Evolutionary conservation across 2,329 filamentous ascomycete species (phyloP).

Genomic region (Fusarium domesticum): DNA sequence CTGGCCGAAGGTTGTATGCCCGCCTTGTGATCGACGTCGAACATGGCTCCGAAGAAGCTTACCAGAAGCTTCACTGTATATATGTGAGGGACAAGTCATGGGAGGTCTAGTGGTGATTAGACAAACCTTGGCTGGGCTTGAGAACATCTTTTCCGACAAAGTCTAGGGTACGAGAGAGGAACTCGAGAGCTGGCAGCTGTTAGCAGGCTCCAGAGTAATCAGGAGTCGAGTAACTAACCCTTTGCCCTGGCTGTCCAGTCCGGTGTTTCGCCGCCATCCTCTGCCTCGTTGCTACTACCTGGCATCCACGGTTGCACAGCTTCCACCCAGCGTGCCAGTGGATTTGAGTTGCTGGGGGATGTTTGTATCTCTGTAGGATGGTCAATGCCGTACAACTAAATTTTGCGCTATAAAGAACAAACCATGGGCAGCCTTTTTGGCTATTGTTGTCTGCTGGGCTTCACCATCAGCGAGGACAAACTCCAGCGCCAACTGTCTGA

Average conservation of each 20-base stretch:
- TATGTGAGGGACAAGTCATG: conserved; percentile 6
- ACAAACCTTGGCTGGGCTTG: conserved; percentile 48
- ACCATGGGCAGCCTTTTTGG: conserved; percentile 47
- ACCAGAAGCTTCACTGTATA: conserved; percentile 44
- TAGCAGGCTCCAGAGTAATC: neutral
- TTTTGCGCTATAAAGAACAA: neutral
- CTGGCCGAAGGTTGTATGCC: conserved; percentile 54
- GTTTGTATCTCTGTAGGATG: conserved; percentile 42
- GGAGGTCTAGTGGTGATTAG: neutral
- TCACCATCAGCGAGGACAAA: conserved; percentile 53
- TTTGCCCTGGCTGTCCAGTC: conserved; percentile 54
- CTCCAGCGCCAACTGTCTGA: conserved; percentile 52
- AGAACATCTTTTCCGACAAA: conserved; percentile 45
- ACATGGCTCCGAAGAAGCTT: conserved; percentile 57
- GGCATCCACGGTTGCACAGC: conserved; percentile 56
- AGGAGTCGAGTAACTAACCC: conserved; percentile 31
- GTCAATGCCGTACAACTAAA: conserved; percentile 8
- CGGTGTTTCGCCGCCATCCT: conserved; percentile 42
- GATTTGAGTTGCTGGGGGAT: conserved; percentile 42
- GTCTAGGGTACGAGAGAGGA: conserved; percentile 52
- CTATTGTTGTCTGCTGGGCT: conserved; percentile 38
- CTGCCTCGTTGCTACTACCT: conserved; percentile 37
- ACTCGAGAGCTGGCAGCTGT: conserved; percentile 47
- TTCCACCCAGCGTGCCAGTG: conserved; percentile 54
- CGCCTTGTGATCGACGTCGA: conserved; percentile 58